Base-by-base conservation (phyloP, 768 basidiomycete genomes). In the Suillus lakei region DNA sequence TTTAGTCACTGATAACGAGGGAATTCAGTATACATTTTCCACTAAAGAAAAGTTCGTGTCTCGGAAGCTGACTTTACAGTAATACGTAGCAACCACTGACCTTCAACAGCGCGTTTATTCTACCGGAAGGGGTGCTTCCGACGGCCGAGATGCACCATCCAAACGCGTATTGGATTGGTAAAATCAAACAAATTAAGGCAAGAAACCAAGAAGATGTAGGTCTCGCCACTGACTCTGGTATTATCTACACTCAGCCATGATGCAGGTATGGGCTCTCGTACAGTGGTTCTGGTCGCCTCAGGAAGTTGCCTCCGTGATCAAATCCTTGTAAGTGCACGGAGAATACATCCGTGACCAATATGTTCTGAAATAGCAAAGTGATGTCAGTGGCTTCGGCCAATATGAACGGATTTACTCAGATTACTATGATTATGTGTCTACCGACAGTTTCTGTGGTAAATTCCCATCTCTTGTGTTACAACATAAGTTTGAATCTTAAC, bases 211-310 rank as follows among this genome's bases (percentile, higher is more conserved):
- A 69, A 2, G 70, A 80, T 70, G 70, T 84, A 62, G 54, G 77
- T 21, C 50, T 26, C 1, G 21, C 39, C 62, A 38, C 18, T 8
- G 2, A 13, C 5, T 34, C 26, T 53, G 16, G 48, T 30, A 53
- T 38, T 26, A 18, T 32, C 41, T 26, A 51, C 1, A 15, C 46
- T 48, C 46, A 13, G 8, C 16, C 4, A 26, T 23, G 34, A 39
- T 7, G 48, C 51, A 89, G 83, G 87, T 88, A 0, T 88, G 85
- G 85, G 80, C 77, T 0, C 72, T 67, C 12, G 80, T 89, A 0
- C 80, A 84, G 56, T 90, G 88, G 88, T 88, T 76, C 56, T 90
- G 85, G 73, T 79, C 82, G 1, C 78, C 81, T 0, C 58, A 74
- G n/a, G 88, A 90, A 41, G 82, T 85, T 0, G 75, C 76, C 0